These are phyloP conservation scores for Asterophora parasitica DNA, from an alignment of 768 basidiomycete species.

Conservation along the genomic window DNA sequence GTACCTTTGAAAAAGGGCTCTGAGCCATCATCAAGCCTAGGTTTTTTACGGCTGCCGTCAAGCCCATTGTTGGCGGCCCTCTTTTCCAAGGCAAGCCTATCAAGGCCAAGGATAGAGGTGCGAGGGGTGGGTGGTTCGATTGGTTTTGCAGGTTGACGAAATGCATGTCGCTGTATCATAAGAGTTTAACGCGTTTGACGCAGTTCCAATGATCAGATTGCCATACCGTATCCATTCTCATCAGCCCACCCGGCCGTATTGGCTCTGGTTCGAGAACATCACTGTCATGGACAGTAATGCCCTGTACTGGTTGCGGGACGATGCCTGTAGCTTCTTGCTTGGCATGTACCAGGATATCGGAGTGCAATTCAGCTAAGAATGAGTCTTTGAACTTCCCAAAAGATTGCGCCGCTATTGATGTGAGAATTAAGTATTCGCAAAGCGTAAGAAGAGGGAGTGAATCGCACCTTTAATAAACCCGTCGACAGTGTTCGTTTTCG, in stretches of 20 bases:
- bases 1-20: conserved; percentile 86
- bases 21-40: conserved; percentile 53
- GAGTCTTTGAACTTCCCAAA: conserved; percentile 87
- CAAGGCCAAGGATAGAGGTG: conserved; percentile 79
- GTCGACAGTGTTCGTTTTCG: conserved; percentile 57
- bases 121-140: conserved; percentile 76
- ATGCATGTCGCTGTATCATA: conserved; percentile 63
- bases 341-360: conserved; percentile 69
- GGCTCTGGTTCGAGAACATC: conserved; percentile 84
- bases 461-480: conserved; percentile 65
- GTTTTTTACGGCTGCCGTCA: conserved; percentile 60
- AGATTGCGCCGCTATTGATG: conserved; percentile 54
- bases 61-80: conserved; percentile 51
- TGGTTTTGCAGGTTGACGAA: conserved; percentile 68
- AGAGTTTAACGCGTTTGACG: background rate
- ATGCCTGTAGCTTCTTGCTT: conserved; percentile 57
- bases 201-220: background rate
- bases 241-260: conserved; percentile 71
- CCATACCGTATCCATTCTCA: conserved; percentile 60
- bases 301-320: conserved; percentile 57
- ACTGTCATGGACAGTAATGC: conserved; percentile 72
- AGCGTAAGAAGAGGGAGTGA: background rate
- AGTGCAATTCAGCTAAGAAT: conserved; percentile 73
- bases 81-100: conserved; percentile 86
- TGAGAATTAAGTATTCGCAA: no score